Conservation (phyloP, 495 filamentous ascomycete species). For the Tuber aestivum region DNA sequence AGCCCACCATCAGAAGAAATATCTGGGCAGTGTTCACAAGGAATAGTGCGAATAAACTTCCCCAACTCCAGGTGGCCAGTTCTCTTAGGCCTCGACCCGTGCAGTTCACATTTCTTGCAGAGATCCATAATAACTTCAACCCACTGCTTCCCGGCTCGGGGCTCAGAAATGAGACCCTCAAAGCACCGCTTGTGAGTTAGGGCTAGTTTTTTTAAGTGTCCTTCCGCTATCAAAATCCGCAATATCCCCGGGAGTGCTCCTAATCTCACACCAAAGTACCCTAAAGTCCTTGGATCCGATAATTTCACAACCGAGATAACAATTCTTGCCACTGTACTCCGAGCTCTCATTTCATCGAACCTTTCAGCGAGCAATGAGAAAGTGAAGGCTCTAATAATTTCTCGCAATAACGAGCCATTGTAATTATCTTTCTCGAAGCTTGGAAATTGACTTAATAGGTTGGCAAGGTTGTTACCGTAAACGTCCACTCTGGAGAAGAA, state of each 20-base stretch:
- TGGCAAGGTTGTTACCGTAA: constrained; percentile 10
- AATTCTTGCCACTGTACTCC: background rate
- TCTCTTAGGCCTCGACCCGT: background rate
- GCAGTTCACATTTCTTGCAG: background rate
- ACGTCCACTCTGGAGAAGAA: constrained; percentile 9
- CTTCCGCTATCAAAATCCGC: constrained; percentile 6
- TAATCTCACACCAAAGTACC: constrained; percentile 3
- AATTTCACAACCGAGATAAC: background rate
- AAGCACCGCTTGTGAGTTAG: background rate
- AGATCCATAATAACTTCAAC: background rate
- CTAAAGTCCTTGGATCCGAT: constrained; percentile 2
- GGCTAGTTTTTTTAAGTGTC: background rate
- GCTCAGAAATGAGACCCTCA: no score
- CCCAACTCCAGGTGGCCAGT: background rate
- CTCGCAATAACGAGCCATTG: background rate
- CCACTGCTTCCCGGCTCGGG: background rate
- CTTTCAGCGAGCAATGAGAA: constrained; percentile 10
- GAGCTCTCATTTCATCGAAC: background rate
- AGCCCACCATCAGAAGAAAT: background rate
- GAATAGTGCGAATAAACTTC: background rate
- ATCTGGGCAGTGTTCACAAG: background rate
- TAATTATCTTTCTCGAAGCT: background rate
- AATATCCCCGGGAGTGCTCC: constrained; percentile 11
- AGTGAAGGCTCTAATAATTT: constrained; percentile 10
- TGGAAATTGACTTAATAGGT: background rate